Evolutionary conservation across 2,329 filamentous ascomycete species (phyloP), one percentile per base, ranked within the genome.

Genomic region (Fusarium sp.): DNA sequence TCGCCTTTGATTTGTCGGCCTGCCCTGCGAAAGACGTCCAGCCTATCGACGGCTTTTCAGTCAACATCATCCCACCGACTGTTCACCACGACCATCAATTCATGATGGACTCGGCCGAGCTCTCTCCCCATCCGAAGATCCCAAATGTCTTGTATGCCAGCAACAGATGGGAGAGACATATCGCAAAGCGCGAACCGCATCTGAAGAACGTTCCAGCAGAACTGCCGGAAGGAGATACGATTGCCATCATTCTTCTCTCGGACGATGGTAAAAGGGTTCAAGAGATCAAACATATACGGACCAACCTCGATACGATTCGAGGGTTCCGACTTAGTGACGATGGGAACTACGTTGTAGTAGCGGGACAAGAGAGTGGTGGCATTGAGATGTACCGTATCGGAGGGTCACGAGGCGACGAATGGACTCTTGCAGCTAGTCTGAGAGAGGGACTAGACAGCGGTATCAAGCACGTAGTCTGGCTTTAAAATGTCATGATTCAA

Each of bases 91-190:
- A 64, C 11, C 60, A 64, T 18, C 60, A 64, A 13, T 64, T 23
- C 32, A 64, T 64, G 60, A 64, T 64, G 60, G 60, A 64, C 5
- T 64, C 60, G 3, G 32, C 60, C 9, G 60, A 64, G n/a, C 14
- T 64, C 14, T 54, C 43, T 8, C 5, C 5, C 16, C 45, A 64
- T 7, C 61, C 61, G 34, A 64, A 30, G 13, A 64, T 64, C 32
- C 34, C 35, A 6, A 64, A 64, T 23, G 45, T 64, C 4, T 52
- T 64, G 16, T 64, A 64, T 13, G 61, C 34, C 4, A 64, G 61
- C 18, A 64, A 64, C 35, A 56, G 61, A 14, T 64, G 61, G 61
- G 61, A 64, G 18, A 54, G 23, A 35, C 61, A 64, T 23, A 64
- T 64, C 11, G 61, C 61, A 0, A 32, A 64, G 34, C 61, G 61